phyloP scores from a whole-genome alignment of 805 yeast genomes.

The Candida sanyiensis region DNA sequence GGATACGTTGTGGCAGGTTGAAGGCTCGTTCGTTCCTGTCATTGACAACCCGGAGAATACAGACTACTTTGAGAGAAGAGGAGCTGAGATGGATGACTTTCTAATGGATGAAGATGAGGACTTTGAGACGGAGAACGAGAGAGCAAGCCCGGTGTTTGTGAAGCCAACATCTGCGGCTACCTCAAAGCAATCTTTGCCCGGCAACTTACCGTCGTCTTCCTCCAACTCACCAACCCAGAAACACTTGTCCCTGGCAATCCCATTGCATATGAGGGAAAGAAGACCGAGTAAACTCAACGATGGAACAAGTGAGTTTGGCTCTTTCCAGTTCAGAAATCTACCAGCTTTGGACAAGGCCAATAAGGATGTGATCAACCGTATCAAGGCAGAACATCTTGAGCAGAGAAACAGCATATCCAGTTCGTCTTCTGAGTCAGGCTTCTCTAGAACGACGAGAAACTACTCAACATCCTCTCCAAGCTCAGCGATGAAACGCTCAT shows the following conservation, averaged over 20 bases:
- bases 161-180: not conserved
- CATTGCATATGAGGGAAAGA: conserved; percentile 59
- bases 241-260: conserved; percentile 42
- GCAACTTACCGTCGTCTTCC: conserved; percentile 28
- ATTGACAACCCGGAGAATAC: conserved; percentile 79
- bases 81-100: conserved; percentile 68
- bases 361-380: conserved; percentile 82
- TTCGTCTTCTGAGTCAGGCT: conserved; percentile 31
- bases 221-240: conserved; percentile 31
- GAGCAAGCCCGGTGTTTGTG: not conserved
- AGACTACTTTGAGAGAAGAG: conserved; percentile 86
- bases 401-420: conserved; percentile 35
- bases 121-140: conserved; percentile 19
- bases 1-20: conserved; percentile 62
- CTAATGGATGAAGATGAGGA: conserved; percentile 36
- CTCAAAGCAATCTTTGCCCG: not conserved
- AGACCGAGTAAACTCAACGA: conserved; percentile 70
- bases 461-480: conserved; percentile 27
- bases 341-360: conserved; percentile 91
- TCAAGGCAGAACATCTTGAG: conserved; percentile 71
- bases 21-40: conserved; percentile 79
- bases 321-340: conserved; percentile 83
- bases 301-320: conserved; percentile 70
- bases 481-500: conserved; percentile 41
- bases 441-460: conserved; percentile 25